Base-by-base conservation (phyloP, 768 basidiomycete genomes). In the Boletellus ananas region DNA sequence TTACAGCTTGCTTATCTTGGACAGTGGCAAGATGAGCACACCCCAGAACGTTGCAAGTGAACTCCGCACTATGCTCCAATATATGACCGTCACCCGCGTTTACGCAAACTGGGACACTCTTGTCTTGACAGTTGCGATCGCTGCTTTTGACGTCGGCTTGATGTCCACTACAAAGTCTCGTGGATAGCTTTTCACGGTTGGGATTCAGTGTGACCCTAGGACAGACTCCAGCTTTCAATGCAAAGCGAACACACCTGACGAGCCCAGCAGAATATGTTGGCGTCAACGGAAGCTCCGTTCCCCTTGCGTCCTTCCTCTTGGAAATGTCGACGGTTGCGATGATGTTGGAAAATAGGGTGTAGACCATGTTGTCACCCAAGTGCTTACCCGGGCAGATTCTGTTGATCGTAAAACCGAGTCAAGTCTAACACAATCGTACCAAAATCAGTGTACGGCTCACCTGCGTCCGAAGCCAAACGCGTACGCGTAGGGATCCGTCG, bases 401-500 rank as follows among this genome's bases (percentile, higher is more conserved):
- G 18, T 39, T 17, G 29, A 29, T 7, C 29, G 29, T 7, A 29
- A 29, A 29, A 29, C 7, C 29, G 10, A 29, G 29, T 29, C 8
- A 29, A 14, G 34, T 39, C n/a, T 14, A 11, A n/a, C 13, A 44
- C 2, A 1, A 5, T 20, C 16, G 6, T 25, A 6, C 10, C 4
- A 7, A 13, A 18, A 6, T 33, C 2, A 6, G 12, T 1, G 20
- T 1, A 12, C 10, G 4, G 34, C 31, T 3, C 38, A 35, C 55
- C 57, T 51, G 21, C 55, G 45, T 27, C 57, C 55, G 6, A 58
- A 58, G 9, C 57, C 55, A 46, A 58, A 58, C 9, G 41, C 47
- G 23, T 56, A 58, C 13, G 23, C 4, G 16, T 45, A 50, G 1
- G 57, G 57, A 49, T 57, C 51, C 12, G 31, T 39, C 16, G 55